Evolutionary conservation across 331 rosid species (phyloP).

Genomic region (Malus hybrid): DNA sequence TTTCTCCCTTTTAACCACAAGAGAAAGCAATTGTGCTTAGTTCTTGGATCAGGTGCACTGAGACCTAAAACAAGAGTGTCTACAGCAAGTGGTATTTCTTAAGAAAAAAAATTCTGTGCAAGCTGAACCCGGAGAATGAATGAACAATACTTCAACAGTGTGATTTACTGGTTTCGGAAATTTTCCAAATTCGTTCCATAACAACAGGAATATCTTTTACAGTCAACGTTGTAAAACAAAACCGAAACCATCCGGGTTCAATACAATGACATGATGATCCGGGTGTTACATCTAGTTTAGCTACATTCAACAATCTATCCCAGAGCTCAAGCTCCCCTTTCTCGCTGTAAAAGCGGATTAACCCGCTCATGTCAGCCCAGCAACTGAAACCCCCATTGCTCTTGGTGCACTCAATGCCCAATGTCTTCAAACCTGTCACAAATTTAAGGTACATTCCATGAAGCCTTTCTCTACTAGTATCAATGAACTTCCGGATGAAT

Average conservation of each 20-base stretch:
- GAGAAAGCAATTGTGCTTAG: neutral
- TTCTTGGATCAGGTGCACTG: neutral
- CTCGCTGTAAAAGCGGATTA: constrained; percentile 59
- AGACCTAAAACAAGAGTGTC: neutral
- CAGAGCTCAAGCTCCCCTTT: constrained; percentile 93
- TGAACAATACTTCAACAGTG: constrained; percentile 33
- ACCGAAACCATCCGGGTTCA: constrained; percentile 93
- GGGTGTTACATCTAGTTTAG: constrained; percentile 69
- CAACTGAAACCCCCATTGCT: constrained; percentile 82
- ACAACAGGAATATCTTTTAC: constrained; percentile 65
- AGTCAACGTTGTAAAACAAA: constrained; percentile 60
- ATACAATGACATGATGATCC: constrained; percentile 87
- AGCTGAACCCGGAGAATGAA: constrained; percentile 23
- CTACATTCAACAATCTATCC: constrained; percentile 75
- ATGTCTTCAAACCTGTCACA: constrained; percentile 64
- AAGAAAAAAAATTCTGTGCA: constrained; percentile 11
- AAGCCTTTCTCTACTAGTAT: constrained; percentile 45
- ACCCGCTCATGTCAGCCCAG: constrained; percentile 83
- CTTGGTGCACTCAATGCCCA: constrained; percentile 55
- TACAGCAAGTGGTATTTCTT: neutral
- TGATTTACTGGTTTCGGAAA: constrained; percentile 43
- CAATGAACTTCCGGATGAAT: constrained; percentile 45
- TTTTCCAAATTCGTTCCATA: constrained; percentile 62
- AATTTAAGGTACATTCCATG: constrained; percentile 41
- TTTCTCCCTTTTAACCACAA: neutral